Evolutionary conservation across 257 asterid species (phyloP), one percentile per base, ranked within the genome.

Genomic region (Jacaranda mimosifolia): DNA sequence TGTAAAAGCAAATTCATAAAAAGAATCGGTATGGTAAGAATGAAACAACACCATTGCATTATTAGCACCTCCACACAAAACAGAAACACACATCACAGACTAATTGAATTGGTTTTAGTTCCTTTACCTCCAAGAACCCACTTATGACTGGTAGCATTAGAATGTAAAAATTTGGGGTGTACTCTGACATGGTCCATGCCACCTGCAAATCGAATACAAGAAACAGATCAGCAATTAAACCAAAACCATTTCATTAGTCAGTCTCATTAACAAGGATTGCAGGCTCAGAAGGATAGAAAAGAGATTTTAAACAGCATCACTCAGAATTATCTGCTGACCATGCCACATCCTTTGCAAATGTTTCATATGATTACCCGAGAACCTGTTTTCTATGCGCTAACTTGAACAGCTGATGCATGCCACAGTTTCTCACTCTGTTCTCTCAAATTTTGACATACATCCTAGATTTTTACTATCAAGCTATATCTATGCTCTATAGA

Each of bases 71-170:
- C 63, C 65, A 73, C 51, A 49, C 19, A 40, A 77, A 56, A 49
- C 39, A 73, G 65, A 84, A 60, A 39, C 13, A 42, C 14, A 53
- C 59, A 82, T 64, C 40, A 56, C 4, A 0, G 46, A 82, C 40
- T 35, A 77, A 15, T 14, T 56, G 32, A 71, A 42, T 70, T 70
- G 38, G 15, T 48, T 4, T 53, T 26, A 70, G 62, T 32, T 72
- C 65, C 35, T 35, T 73, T 85, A 95, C 99, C 99, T 87, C 98
- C 99, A 78, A 96, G 97, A 63, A 87, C 99, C 99, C 99, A 96
- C 82, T 93, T 96, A 84, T 96, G 99, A 86, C 98, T 96, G 71
- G 99, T 96, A 35, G 99, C 98, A 77, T 96, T 96, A 62, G 99
- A 96, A 81, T 96, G 99, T 62, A 96, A 78, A 69, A 96, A 96